These are phyloP conservation scores for Biscogniauxia sp. DNA, from an alignment of 2,329 filamentous ascomycete genomes.

Conservation along the genomic window DNA sequence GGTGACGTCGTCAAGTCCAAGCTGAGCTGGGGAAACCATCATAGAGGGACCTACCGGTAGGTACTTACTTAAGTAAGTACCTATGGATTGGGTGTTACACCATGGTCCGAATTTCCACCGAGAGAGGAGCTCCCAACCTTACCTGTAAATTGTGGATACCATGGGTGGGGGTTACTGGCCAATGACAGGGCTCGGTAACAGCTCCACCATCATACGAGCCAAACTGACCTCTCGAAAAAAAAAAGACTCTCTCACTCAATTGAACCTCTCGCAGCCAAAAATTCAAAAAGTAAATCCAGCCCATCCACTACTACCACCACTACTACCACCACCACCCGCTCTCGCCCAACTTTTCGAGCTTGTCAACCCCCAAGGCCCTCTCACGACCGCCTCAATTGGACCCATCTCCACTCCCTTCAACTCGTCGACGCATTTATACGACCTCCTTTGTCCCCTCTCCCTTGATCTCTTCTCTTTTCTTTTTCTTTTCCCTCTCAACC, in stretches of 20 bases:
- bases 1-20: not conserved
- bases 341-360: slow-evolving; percentile 6
- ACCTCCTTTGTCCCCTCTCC: not conserved
- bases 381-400: slow-evolving; percentile 25
- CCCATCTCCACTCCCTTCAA: slow-evolving; percentile 25
- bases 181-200: slow-evolving; percentile 17
- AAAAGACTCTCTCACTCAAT: slow-evolving; percentile 35
- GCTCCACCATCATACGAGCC: slow-evolving; percentile 28
- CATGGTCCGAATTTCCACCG: slow-evolving; percentile 23
- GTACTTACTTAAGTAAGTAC: no score
- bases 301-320: slow-evolving; percentile 15
- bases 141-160: no score
- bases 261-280: slow-evolving; percentile 26
- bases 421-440: not conserved
- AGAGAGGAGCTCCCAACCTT: slow-evolving; percentile 6
- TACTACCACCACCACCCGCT: slow-evolving; percentile 15
- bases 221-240: slow-evolving; percentile 21
- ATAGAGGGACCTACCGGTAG: no score
- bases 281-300: slow-evolving; percentile 11
- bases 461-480: slow-evolving; percentile 1
- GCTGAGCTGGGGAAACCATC: no score
- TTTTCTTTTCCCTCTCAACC: no score
- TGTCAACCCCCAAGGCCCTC: slow-evolving; percentile 9
- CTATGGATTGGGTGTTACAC: not conserved
- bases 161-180: slow-evolving; percentile 4